These are phyloP conservation scores for Daedaleopsis sinensis DNA, from an alignment of 768 basidiomycete genomes.

Conservation along the genomic window DNA sequence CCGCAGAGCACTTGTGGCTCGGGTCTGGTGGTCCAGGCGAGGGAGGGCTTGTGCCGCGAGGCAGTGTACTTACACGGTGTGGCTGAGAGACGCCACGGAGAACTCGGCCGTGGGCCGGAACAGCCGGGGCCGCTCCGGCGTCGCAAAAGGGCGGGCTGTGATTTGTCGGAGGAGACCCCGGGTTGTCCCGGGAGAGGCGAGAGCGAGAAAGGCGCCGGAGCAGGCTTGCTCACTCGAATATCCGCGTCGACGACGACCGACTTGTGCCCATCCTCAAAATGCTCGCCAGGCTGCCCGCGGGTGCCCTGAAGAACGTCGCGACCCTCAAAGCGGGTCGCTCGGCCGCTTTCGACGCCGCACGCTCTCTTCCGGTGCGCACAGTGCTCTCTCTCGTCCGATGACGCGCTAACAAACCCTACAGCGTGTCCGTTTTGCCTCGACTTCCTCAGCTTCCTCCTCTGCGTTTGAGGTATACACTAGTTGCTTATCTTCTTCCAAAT, in stretches of 20 bases:
- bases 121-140: neutral
- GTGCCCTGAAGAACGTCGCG: slow-evolving; percentile 64
- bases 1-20: too few relatives aligned
- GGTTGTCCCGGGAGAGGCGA: slow-evolving; percentile 25
- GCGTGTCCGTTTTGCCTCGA: slow-evolving; percentile 75
- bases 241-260: slow-evolving; percentile 33
- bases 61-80: too few relatives aligned
- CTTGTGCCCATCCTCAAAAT: slow-evolving; percentile 52
- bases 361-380: slow-evolving; percentile 52
- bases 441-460: slow-evolving; percentile 55
- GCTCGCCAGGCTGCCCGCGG: slow-evolving; percentile 81
- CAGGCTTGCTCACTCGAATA: slow-evolving; percentile 43
- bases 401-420: slow-evolving; percentile 26
- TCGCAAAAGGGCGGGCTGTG: slow-evolving; percentile 16
- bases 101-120: neutral
- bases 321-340: slow-evolving; percentile 50
- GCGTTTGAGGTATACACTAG: slow-evolving; percentile 62
- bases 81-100: too few relatives aligned
- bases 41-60: too few relatives aligned
- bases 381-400: slow-evolving; percentile 14
- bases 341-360: slow-evolving; percentile 44
- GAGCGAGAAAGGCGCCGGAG: slow-evolving; percentile 37
- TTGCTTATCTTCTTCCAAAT: neutral
- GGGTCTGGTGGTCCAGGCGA: too few relatives aligned
- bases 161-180: slow-evolving; percentile 28